A percentile compares a stretch with the other conserved stretches of the same genome.
phyloP scores from a whole-genome alignment of 306 rosid genomes.

The Sicyos baderoa region DNA sequence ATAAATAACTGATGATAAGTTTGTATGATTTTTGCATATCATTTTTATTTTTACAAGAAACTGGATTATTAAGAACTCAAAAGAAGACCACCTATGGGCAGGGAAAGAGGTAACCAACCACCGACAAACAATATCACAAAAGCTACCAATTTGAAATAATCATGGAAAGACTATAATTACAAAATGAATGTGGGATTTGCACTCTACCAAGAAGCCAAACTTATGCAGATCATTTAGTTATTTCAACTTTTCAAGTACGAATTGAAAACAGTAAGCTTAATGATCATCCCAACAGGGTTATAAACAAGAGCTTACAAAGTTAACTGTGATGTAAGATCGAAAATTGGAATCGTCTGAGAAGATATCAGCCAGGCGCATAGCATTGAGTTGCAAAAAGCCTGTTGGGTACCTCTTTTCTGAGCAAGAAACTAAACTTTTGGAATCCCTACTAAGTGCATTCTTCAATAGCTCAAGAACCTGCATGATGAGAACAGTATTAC shows the following conservation, averaged over 20 bases:
- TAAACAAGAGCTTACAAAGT: constrained; percentile 53
- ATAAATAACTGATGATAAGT: not conserved
- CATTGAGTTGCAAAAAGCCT: constrained; percentile 92
- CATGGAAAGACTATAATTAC: not conserved
- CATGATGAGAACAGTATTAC: constrained; percentile 24
- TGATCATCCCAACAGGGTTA: constrained; percentile 7
- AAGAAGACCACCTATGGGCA: not conserved
- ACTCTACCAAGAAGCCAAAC: not conserved
- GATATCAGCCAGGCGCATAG: constrained; percentile 89
- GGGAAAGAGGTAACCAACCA: not conserved
- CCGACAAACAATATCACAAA: not conserved
- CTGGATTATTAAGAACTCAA: not conserved
- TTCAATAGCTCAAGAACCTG: constrained; percentile 77
- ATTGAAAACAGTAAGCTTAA: not conserved
- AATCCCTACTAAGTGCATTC: constrained; percentile 54
- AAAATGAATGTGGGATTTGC: not conserved
- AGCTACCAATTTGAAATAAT: not conserved
- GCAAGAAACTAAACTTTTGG: constrained; percentile 27
- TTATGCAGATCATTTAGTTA: not conserved
- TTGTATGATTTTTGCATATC: constrained; percentile 4
- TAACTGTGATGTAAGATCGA: constrained; percentile 60
- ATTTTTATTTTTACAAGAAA: not conserved
- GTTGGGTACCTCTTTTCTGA: constrained; percentile 48
- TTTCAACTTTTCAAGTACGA: not conserved
- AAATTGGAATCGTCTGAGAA: constrained; percentile 94